Conservation (phyloP, 306 rosid genomes). For the Cyamopsis tetragonoloba region DNA sequence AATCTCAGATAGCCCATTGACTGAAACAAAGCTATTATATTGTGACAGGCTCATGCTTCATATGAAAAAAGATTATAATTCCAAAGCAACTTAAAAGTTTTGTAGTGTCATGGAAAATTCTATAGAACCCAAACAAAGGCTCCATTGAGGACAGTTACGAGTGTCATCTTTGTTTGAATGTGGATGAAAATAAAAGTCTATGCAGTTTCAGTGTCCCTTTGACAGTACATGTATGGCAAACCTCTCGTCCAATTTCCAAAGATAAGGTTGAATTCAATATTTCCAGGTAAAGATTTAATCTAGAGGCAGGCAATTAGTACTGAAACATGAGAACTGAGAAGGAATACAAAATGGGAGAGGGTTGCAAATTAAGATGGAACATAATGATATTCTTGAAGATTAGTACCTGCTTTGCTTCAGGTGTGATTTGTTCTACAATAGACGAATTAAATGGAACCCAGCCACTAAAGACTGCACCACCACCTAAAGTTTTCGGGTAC, state of each 20-base stretch:
- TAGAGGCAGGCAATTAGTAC: neutral
- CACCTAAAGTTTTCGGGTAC: slow-evolving; percentile 87
- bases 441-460: slow-evolving; percentile 85
- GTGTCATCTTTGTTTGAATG: neutral
- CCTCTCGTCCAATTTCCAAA: neutral
- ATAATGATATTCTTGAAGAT: neutral
- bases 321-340: neutral
- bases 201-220: neutral
- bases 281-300: neutral
- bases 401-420: slow-evolving; percentile 72
- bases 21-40: too few relatives aligned
- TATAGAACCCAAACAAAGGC: neutral
- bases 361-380: neutral
- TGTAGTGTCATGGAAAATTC: neutral
- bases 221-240: neutral
- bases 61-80: neutral
- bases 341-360: neutral
- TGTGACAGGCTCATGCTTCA: neutral
- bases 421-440: slow-evolving; percentile 40
- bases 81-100: neutral
- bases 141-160: neutral
- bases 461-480: slow-evolving; percentile 87
- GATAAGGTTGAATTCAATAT: neutral
- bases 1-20: neutral
- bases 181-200: neutral